Evolutionary conservation across 371 early-diverging fungal species (phyloP).

Genomic region (Nosema granulosis): DNA sequence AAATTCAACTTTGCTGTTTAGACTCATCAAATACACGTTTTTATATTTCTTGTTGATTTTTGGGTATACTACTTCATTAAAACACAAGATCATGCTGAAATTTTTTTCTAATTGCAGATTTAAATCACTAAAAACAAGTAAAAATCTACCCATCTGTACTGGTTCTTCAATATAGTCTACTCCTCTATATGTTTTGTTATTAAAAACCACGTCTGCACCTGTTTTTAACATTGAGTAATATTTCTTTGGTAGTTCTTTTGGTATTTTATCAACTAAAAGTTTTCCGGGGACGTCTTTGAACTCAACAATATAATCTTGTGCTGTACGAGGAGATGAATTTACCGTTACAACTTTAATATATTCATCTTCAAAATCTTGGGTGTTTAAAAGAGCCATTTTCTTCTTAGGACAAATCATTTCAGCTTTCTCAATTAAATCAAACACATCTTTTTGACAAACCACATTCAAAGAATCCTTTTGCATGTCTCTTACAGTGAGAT

Average conservation of each 20-base stretch:
- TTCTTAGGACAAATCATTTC: conserved; percentile 1
- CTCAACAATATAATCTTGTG: conserved; percentile 35
- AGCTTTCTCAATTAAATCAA: background rate
- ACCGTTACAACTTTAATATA: conserved; percentile 23
- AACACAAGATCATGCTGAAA: background rate
- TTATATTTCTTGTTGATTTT: background rate
- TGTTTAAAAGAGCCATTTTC: conserved; percentile 22
- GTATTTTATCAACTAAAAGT: conserved; percentile 48
- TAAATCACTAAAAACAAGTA: conserved; percentile 25
- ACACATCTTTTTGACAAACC: background rate
- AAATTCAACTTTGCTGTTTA: conserved; percentile 27
- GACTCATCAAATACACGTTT: conserved; percentile 11
- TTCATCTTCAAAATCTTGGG: conserved; percentile 21
- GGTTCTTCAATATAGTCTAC: conserved; percentile 45
- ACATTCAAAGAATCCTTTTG: conserved; percentile 29
- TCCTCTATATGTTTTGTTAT: conserved; percentile 43
- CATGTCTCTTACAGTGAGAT: conserved; percentile 51
- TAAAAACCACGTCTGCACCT: conserved; percentile 5
- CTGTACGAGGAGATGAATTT: background rate
- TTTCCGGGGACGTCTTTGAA: conserved; percentile 46
- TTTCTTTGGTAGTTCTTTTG: conserved; percentile 49
- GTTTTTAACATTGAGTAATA: conserved; percentile 33
- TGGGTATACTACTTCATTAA: background rate
- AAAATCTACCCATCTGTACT: conserved; percentile 30
- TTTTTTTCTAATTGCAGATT: background rate